phyloP scores from a whole-genome alignment of 768 basidiomycete genomes.

The Lactarius psammicola region DNA sequence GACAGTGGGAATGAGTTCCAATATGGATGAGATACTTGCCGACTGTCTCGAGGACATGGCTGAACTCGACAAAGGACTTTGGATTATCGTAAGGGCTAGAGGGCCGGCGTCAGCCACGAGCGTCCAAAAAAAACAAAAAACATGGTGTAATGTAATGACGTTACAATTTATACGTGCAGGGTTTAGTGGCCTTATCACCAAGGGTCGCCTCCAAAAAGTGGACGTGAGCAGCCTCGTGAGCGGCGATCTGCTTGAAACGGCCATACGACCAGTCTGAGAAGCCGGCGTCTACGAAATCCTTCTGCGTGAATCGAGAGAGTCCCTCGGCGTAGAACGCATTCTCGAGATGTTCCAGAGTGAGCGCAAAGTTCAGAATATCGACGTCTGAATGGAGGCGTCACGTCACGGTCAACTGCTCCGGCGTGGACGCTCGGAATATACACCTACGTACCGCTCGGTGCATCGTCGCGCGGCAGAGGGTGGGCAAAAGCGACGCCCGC shows the following conservation, averaged over 20 bases:
- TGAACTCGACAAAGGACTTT: conserved; percentile 48
- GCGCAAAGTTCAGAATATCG: conserved; percentile 37
- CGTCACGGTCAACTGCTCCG: not conserved
- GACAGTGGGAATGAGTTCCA: not conserved
- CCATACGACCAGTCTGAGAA: conserved; percentile 40
- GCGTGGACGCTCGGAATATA: not conserved
- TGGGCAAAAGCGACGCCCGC: conserved; percentile 6
- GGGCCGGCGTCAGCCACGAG: conserved; percentile 7
- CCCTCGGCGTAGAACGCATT: conserved; percentile 37
- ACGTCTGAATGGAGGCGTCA: conserved; percentile 24
- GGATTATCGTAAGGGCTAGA: conserved; percentile 47
- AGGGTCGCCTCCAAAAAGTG: conserved; percentile 37
- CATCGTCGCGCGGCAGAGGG: conserved; percentile 20
- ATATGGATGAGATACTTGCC: conserved; percentile 29
- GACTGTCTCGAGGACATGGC: conserved; percentile 55
- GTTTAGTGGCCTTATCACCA: conserved; percentile 38
- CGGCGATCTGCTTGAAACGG: conserved; percentile 38
- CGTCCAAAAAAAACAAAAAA: not conserved
- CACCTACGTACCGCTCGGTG: conserved; percentile 19
- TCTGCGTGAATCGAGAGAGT: conserved; percentile 39
- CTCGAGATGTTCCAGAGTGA: conserved; percentile 42
- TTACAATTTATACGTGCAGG: conserved; percentile 44
- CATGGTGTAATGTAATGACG: conserved; percentile 10
- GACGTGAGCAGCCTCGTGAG: conserved; percentile 46
- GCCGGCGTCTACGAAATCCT: conserved; percentile 41